Evolutionary conservation across 495 filamentous ascomycete genomes (phyloP).

Genomic region (Talaromyces liani): DNA sequence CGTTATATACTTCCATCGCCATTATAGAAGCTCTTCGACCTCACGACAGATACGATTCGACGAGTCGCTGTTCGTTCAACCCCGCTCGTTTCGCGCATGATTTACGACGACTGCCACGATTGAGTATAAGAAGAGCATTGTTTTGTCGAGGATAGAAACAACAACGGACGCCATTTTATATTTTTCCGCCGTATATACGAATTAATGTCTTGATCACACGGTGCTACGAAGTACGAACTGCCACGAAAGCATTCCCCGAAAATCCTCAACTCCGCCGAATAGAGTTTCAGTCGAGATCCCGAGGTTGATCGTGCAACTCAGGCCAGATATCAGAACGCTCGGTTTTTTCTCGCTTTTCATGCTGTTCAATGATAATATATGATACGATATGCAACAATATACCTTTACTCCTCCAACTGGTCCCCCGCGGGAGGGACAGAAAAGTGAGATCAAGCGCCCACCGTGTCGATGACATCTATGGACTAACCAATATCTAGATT

Average conservation of each 20-base stretch:
- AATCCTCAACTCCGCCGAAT: background rate
- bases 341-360: background rate
- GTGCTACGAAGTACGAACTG: background rate
- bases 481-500: slow-evolving; percentile 53
- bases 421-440: slow-evolving; percentile 37
- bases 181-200: background rate
- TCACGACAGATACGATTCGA: background rate
- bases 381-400: slow-evolving; percentile 33
- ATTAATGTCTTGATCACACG: background rate
- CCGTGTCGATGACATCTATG: slow-evolving; percentile 2
- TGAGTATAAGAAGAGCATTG: background rate
- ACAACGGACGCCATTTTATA: background rate
- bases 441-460: slow-evolving; percentile 22
- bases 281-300: background rate
- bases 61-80: background rate
- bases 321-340: background rate
- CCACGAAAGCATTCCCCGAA: background rate
- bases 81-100: background rate
- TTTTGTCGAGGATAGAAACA: background rate
- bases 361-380: slow-evolving; percentile 1
- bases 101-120: background rate
- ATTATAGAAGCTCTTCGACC: background rate
- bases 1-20: background rate
- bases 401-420: slow-evolving; percentile 40
- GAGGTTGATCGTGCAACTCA: background rate